Base-by-base conservation (phyloP, 441 rosid genomes). In the Gossypium schwendimanii region DNA sequence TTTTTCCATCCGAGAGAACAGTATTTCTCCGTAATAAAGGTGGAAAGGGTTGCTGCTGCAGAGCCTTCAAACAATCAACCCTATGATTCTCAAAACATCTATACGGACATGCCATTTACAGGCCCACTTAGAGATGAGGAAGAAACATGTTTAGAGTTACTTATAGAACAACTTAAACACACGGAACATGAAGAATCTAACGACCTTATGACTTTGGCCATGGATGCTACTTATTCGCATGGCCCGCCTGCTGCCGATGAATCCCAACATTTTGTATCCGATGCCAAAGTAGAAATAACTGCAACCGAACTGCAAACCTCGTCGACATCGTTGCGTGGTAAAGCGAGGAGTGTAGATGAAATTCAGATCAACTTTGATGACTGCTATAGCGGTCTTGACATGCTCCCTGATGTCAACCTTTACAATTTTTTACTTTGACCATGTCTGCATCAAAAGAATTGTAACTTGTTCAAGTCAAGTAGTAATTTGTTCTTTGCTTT, bases 101-200 rank as follows among this genome's bases (percentile, higher is more conserved):
- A 39, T 0, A 36, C 11, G 50, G 41, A 39, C 6, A 1, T 18
- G 68, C 52, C 52, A 10, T 63, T 69, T 6, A 76, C 64, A n/a
- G 41, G 73, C 70, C 63, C 73, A 49, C 81, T 80, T 49, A 79
- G 73, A 24, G 88, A 87, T 8, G 97, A 88, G 71, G 94, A 87
- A 60, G 88, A 89, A 44, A 83, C 81, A 49, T 81, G 87, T 24
- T 58, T 91, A 24, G 89, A 82, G 9, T 72, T 84, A 45, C 88
- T 89, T 2, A 77, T 84, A 0, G 88, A 87, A 70, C 85, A 91
- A 58, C 86, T 89, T 41, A 74, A 78, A 23, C 83, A 83, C 68
- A 63, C 73, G 33, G 81, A 84, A 14, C 85, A 79, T 28, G 81
- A 76, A 47, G 86, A 82, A 71, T 73, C 45, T 17, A 28, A 69